Conservation (phyloP, 305 asterid species). For the Fraxinus dipetala region DNA sequence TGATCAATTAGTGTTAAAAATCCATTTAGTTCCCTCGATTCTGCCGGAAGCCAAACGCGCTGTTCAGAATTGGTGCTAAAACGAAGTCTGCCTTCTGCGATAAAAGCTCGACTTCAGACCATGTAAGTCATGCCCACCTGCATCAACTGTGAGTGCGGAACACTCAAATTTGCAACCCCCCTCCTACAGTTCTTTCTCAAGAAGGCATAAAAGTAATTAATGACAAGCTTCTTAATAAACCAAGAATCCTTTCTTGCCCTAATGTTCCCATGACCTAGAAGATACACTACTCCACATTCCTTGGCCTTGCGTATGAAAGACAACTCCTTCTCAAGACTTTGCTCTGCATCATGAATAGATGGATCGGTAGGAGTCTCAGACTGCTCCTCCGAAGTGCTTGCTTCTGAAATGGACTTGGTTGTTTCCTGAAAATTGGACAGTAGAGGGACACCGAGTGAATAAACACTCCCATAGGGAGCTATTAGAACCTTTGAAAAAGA, state of each 20-base stretch:
- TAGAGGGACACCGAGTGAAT: slow-evolving; percentile 80
- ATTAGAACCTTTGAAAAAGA: slow-evolving; percentile 62
- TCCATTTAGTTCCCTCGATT: background rate
- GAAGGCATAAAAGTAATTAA: slow-evolving; percentile 89
- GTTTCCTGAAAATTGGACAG: slow-evolving; percentile 61
- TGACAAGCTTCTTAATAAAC: slow-evolving; percentile 90
- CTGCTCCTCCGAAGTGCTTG: slow-evolving; percentile 49
- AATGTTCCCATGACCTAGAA: slow-evolving; percentile 92
- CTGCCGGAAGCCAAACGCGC: slow-evolving; percentile 3
- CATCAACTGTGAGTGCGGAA: slow-evolving; percentile 80
- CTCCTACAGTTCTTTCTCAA: slow-evolving; percentile 90
- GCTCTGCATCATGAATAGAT: slow-evolving; percentile 56
- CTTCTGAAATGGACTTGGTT: slow-evolving; percentile 44
- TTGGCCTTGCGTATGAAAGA: slow-evolving; percentile 82
- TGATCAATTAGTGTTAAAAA: background rate
- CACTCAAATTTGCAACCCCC: slow-evolving; percentile 87
- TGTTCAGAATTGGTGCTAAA: slow-evolving; percentile 3
- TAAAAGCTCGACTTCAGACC: slow-evolving; percentile 52
- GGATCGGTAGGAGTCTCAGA: slow-evolving; percentile 41
- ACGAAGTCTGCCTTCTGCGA: slow-evolving; percentile 10
- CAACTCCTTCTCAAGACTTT: slow-evolving; percentile 88
- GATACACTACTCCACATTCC: slow-evolving; percentile 92
- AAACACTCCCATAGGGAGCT: slow-evolving; percentile 85
- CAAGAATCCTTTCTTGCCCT: slow-evolving; percentile 96
- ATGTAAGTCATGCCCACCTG: slow-evolving; percentile 99